Evolutionary conservation across 225 moss, liverwort and hornwort genomes (phyloP), one percentile per base, ranked within the genome.

Genomic region (Physcomitrium patens): DNA sequence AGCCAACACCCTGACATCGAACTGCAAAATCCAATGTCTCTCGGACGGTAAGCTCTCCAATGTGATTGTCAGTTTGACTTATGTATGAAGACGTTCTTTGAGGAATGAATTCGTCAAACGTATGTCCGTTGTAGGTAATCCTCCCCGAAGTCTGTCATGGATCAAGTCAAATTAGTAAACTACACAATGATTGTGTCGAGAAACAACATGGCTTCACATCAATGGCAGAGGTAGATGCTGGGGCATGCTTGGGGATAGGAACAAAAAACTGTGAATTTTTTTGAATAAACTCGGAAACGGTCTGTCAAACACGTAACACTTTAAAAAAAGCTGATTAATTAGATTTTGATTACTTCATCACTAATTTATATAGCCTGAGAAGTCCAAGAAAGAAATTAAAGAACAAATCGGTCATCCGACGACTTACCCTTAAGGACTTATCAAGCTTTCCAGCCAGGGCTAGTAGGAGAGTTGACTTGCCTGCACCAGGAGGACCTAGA

Each of bases 1-100:
- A 87, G 62, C 95, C 95, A 14, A 84, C 86, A 46, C 95, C 95
- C 76, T 95, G 95, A 67, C 91, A 91, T 67, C 88, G 84, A 43
- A 93, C 91, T 28, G 93, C 86, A 18, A 95, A 95, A 72, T 95
- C 95, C 27, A 95, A 80, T 9, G 95, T 95, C 67, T 95, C 95
- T 28, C 95, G 95, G 37, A 95, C 95, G 6, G 95, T 95, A 20
- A 95, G 91, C 74, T 95, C 95, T 58, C 91, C 95, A 20, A 93
- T 95, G 54, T 95, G 95, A 37, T 85, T 90, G 67, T 95, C 95
- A 6, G 78, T 81, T 81, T 95, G 95, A 50, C 95, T 79, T 15
- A 95, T 86, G 53, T 95, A 95, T 3, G 92, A 85, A 53, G 89
- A 77, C 18, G 95, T 93, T 59, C 93, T 88, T 82, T 95, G 95